Conservation (phyloP, 2,329 filamentous ascomycete genomes). For the Trichocomaceae sp. region DNA sequence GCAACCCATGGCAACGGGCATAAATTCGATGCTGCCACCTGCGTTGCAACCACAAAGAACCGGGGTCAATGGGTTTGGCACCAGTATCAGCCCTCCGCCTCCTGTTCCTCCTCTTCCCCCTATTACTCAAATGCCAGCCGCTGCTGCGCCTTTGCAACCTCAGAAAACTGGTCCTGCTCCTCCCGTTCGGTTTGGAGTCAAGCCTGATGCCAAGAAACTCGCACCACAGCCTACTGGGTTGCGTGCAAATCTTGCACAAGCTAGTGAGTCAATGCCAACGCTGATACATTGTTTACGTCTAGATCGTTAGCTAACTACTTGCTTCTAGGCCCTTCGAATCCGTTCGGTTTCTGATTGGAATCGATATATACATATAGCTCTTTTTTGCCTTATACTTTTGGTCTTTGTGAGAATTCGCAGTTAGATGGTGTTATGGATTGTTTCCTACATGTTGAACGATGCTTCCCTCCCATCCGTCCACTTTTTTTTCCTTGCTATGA, state of each 20-base stretch:
- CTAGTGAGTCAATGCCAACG: constrained; percentile 61
- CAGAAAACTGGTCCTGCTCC: constrained; percentile 83
- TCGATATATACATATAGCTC: constrained; percentile 2
- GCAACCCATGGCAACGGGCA: constrained; percentile 42
- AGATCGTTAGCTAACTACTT: constrained; percentile 12
- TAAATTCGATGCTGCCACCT: constrained; percentile 30
- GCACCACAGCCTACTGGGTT: constrained; percentile 79
- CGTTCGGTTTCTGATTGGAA: constrained; percentile 55
- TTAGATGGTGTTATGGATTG: constrained; percentile 10
- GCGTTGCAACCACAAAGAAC: constrained; percentile 44
- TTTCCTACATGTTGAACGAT: constrained; percentile 5
- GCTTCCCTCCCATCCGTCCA: not conserved
- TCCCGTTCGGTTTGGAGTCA: constrained; percentile 80
- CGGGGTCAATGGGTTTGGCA: constrained; percentile 46
- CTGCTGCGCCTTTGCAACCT: constrained; percentile 58
- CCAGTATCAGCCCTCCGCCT: constrained; percentile 42
- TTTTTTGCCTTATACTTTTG: constrained; percentile 5
- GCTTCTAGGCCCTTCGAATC: constrained; percentile 58
- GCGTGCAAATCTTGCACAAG: constrained; percentile 84
- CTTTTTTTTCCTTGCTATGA: constrained; percentile 5
- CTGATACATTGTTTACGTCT: constrained; percentile 12
- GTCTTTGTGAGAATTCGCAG: not conserved
- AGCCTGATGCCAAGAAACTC: constrained; percentile 65
- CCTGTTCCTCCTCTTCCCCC: constrained; percentile 45
- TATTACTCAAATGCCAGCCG: constrained; percentile 52